These are phyloP conservation scores for Podaxis carcinomalis DNA, from an alignment of 768 basidiomycete genomes.

Conservation along the genomic window DNA sequence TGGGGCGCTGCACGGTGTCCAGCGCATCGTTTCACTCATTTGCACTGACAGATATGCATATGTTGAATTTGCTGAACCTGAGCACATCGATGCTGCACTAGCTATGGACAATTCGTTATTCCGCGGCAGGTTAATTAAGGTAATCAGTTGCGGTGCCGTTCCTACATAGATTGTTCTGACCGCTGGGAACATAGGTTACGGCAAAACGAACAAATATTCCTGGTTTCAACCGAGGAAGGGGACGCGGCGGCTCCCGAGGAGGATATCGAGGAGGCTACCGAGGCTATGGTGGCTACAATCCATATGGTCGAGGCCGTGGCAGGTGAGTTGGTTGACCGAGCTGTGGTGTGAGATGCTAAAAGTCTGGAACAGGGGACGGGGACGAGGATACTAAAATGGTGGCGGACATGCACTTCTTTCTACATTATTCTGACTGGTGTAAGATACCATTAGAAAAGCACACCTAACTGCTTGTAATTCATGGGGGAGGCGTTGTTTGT, in stretches of 20 bases:
- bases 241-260: conserved; percentile 54
- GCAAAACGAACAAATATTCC: conserved; percentile 96
- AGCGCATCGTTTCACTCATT: not conserved
- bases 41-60: conserved; percentile 76
- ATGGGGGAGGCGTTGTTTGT: conserved; percentile 4
- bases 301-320: conserved; percentile 67
- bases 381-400: conserved; percentile 59
- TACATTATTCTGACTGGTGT: conserved; percentile 12
- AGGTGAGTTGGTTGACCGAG: conserved; percentile 44
- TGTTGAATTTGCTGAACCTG: conserved; percentile 95
- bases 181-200: conserved; percentile 60
- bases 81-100: conserved; percentile 85
- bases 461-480: not conserved
- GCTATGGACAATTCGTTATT: conserved; percentile 97
- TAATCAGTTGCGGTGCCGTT: conserved; percentile 21
- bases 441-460: conserved; percentile 13
- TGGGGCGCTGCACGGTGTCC: conserved; percentile 6
- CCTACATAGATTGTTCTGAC: not conserved
- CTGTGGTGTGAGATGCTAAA: not conserved
- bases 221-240: conserved; percentile 81
- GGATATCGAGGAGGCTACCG: conserved; percentile 51
- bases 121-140: conserved; percentile 90
- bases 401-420: conserved; percentile 1
- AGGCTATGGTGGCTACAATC: conserved; percentile 49
- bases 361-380: conserved; percentile 37